Conservation (phyloP, 129 eudicot genomes). For the Helianthus tuberosus region DNA sequence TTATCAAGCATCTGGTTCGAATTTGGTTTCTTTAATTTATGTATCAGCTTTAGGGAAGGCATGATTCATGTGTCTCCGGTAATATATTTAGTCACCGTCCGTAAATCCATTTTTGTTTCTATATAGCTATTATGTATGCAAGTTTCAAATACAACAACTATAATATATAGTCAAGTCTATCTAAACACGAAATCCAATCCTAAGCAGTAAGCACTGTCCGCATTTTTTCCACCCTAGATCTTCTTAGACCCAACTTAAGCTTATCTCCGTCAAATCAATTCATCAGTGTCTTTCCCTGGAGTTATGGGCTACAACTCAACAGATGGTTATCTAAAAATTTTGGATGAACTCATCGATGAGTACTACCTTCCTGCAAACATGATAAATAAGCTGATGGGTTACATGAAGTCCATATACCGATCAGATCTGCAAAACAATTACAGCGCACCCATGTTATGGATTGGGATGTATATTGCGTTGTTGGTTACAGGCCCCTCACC, state of each 20-base stretch:
- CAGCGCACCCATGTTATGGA: not conserved
- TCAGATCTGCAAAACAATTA: not conserved
- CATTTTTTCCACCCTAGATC: not conserved
- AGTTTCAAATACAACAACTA: too few relatives aligned
- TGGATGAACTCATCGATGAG: not conserved
- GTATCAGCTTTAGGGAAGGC: too few relatives aligned
- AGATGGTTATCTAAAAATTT: not conserved
- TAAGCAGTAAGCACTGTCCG: too few relatives aligned
- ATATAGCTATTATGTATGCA: too few relatives aligned
- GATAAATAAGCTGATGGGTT: accelerated
- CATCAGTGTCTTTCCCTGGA: not conserved
- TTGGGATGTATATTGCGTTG: not conserved
- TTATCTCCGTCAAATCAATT: not conserved
- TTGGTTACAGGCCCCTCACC: too few relatives aligned
- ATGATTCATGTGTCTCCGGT: too few relatives aligned
- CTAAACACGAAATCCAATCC: not conserved
- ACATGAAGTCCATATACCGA: not conserved
- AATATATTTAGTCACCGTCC: too few relatives aligned
- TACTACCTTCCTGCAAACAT: not conserved
- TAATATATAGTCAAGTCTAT: not conserved
- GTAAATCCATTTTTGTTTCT: too few relatives aligned
- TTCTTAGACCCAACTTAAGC: not conserved
- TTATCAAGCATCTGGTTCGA: too few relatives aligned
- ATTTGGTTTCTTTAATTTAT: too few relatives aligned
- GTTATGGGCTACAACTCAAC: not conserved